Evolutionary conservation across 2,329 filamentous ascomycete genomes (phyloP), one percentile per base, ranked within the genome.

Genomic region (Talaromyces sp.): DNA sequence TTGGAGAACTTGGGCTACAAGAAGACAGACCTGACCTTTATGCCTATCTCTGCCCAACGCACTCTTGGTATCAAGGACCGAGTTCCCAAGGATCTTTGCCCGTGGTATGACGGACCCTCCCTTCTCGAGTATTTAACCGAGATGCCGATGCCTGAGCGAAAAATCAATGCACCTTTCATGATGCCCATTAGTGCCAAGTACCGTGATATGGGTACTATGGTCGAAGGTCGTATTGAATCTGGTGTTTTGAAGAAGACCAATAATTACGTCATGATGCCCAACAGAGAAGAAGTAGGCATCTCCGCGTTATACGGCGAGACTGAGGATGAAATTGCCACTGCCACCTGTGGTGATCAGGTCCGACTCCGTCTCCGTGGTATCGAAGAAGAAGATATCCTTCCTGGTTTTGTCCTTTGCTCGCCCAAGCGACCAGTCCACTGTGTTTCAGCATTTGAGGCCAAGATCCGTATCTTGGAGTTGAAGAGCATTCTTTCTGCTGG

Each of bases 81-180:
- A 33, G 86, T 99, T 3, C 88, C 92, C 22, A 88, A 90, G 75
- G 89, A 88, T 2, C 70, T 92, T 3, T 89, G 87, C 47, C 86
- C 91, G 9, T 99, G 93, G 92, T 96, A 92, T 76, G 85, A 91
- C 47, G 93, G 93, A 0, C 94, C 94, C 10, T 95, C 93, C 22
- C 86, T 99, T 56, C 88, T 99, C 22, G 94, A 98, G 79, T 97
- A 93, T 79, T 87, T 99, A n/a, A 94, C 97, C 77, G 84, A 87
- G 75, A 97, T 98, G 92, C 88, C 90, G 73, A 88, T 94, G 13
- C 86, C 97, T 45, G 94, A 99, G 78, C 92, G 95, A 72, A 99
- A 98, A 84, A 81, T 97, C 72, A 97, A 97, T 72, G 95, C 95
- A 1, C 94, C 95, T 10, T 98, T 99, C 85, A 98, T 99, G 95